These are phyloP conservation scores for Bretziella fagacearum DNA, from an alignment of 2,329 filamentous ascomycete species.

Conservation along the genomic window DNA sequence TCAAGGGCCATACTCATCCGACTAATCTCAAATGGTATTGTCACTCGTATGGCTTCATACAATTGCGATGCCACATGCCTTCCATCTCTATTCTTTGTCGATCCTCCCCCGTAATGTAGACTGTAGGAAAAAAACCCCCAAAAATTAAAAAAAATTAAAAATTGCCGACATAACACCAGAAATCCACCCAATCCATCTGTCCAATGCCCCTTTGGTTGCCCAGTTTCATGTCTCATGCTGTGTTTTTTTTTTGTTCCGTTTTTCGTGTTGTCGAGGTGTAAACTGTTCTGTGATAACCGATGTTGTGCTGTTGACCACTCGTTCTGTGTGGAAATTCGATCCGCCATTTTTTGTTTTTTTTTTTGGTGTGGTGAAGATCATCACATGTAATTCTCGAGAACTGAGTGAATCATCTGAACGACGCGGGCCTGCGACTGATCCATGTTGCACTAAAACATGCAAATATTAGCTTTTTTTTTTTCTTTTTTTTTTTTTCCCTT, in stretches of 20 bases:
- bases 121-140: too few species aligned
- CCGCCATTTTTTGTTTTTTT: background rate
- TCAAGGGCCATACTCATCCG: too few species aligned
- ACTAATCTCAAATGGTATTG: too few species aligned
- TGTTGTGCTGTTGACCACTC: background rate
- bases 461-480: background rate
- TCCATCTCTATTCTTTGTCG: background rate
- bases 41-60: too few species aligned
- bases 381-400: slow-evolving; percentile 13
- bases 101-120: background rate
- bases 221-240: background rate
- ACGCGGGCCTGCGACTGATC: slow-evolving; percentile 8
- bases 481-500: too few species aligned
- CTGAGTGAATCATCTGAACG: slow-evolving; percentile 13
- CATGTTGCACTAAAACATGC: slow-evolving; percentile 8
- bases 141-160: background rate
- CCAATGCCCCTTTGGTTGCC: background rate
- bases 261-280: background rate
- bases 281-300: slow-evolving; percentile 9
- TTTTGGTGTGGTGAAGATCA: background rate
- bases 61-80: too few species aligned
- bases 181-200: background rate
- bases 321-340: too few species aligned
- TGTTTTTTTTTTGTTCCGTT: background rate
- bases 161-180: background rate